phyloP scores from a whole-genome alignment of 169 alveolate species.

The Plasmodium ovale region DNA sequence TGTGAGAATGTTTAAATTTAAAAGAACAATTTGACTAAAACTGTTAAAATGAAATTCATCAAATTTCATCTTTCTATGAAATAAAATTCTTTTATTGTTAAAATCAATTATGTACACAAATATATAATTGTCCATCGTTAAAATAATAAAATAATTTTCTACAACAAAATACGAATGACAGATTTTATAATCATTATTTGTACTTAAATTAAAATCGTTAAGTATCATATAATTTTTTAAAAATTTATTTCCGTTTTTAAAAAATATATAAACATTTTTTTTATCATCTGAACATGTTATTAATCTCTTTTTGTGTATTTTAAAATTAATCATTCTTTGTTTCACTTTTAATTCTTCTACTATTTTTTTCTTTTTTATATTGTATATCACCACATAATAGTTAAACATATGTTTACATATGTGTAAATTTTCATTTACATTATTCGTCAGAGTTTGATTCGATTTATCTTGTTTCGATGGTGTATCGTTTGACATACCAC shows the following conservation, averaged over 20 bases:
- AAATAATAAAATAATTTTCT: conserved; percentile 21
- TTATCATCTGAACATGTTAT: conserved; percentile 35
- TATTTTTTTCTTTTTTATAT: conserved; percentile 29
- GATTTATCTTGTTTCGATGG: no score
- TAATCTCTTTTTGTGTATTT: conserved; percentile 1
- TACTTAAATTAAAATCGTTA: conserved; percentile 14
- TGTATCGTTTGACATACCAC: no score
- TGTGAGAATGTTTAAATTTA: neutral
- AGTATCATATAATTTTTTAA: neutral
- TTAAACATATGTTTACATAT: neutral
- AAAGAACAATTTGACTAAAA: conserved; percentile 1
- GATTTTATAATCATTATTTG: neutral
- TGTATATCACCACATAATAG: conserved; percentile 34
- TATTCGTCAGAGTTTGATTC: neutral
- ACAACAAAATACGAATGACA: neutral
- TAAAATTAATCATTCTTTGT: conserved; percentile 15
- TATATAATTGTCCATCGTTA: conserved; percentile 20
- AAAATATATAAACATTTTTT: conserved; percentile 62
- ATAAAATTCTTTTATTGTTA: neutral
- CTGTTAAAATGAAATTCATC: neutral
- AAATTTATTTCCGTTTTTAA: neutral
- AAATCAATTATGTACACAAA: conserved; percentile 1
- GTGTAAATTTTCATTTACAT: neutral
- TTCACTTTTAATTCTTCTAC: conserved; percentile 43
- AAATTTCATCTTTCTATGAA: neutral